These are phyloP conservation scores for Chaetomium cochliodes DNA, from an alignment of 495 filamentous ascomycete species.

Conservation along the genomic window DNA sequence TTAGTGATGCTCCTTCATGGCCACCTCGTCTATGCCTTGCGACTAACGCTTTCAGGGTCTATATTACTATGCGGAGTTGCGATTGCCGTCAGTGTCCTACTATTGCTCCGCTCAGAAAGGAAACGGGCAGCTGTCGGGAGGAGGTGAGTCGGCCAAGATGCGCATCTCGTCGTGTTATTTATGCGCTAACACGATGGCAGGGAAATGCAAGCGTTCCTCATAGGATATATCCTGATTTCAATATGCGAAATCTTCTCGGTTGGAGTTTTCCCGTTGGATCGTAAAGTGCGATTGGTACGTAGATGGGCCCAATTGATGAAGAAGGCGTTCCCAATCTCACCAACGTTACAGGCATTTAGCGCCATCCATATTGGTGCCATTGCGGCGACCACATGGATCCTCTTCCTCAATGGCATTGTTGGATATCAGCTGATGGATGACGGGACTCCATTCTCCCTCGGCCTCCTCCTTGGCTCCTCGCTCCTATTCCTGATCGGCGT, in stretches of 20 bases:
- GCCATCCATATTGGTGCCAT: constrained; percentile 92
- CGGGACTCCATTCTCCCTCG: constrained; percentile 80
- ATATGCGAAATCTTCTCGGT: constrained; percentile 97
- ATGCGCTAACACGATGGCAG: constrained; percentile 49
- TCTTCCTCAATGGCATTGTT: constrained; percentile 88
- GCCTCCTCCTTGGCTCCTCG: constrained; percentile 68
- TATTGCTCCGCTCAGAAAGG: constrained; percentile 79
- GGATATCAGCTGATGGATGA: constrained; percentile 94
- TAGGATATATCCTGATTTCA: constrained; percentile 82
- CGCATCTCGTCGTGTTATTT: not conserved
- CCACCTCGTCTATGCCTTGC: constrained; percentile 14
- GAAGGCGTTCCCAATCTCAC: constrained; percentile 15
- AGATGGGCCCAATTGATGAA: not conserved
- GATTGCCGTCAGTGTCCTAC: constrained; percentile 60
- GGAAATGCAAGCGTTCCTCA: constrained; percentile 92
- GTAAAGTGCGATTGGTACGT: constrained; percentile 65
- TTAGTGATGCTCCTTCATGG: constrained; percentile 45
- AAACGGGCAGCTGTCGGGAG: constrained; percentile 94
- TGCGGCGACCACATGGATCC: constrained; percentile 81
- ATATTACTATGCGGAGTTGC: constrained; percentile 78
- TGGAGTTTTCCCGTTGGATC: constrained; percentile 76
- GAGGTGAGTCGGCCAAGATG: constrained; percentile 57
- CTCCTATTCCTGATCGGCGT: constrained; percentile 78
- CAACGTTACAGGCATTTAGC: constrained; percentile 68
- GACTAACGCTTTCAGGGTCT: constrained; percentile 62